Evolutionary conservation across 2,329 filamentous ascomycete species (phyloP), one percentile per base, ranked within the genome.

Genomic region (Fragosphaeria purpurea): DNA sequence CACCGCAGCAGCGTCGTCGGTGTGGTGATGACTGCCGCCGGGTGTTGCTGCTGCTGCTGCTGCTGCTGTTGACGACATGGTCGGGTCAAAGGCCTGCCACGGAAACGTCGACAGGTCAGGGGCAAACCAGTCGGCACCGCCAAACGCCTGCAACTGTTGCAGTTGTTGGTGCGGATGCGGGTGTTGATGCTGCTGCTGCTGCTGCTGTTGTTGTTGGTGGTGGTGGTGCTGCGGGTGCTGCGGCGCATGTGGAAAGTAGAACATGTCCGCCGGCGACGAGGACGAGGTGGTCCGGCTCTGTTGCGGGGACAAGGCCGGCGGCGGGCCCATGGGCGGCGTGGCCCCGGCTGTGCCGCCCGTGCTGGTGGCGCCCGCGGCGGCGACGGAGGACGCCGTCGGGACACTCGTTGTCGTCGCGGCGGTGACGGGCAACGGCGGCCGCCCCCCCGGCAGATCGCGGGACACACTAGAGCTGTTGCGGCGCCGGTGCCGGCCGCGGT

Each of bases 61-160:
- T 38, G 44, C 13, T 39, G 34, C 22, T 8, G 40, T 12, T 10
- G 37, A n/a, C 31, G 50, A 5, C 4, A 46, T 39, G 4, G 30
- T 6, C 6, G 37, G 22, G n/a, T 53, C 50, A 7, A 53, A 47
- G 4, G 47, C n/a, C 8, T 50, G 44, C 49, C 51, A 55, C 2
- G 47, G 41, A 12, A 50, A 50, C 4, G 45, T 30, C 7, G 44
- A 13, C 22, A 47, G 31, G 31, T 52, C 54, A 3, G 34, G 12
- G 1, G 50, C 10, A 4, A 55, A 50, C 54, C 54, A 55, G 41
- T 55, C 50, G n/a, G 31, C 35, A 22, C 40, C 46, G 12, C 46
- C 22, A 41, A 50, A 53, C 2, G 46, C 37, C 38, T 50, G 51
- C 31, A 52, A 22, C 35, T 51, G 52, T 13, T 49, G 46, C 7